Percentiles rank a stretch among this genome's conserved stretches.
These are phyloP conservation scores for Syzygium syzygioides DNA, from an alignment of 441 rosid species.

Conservation along the genomic window DNA sequence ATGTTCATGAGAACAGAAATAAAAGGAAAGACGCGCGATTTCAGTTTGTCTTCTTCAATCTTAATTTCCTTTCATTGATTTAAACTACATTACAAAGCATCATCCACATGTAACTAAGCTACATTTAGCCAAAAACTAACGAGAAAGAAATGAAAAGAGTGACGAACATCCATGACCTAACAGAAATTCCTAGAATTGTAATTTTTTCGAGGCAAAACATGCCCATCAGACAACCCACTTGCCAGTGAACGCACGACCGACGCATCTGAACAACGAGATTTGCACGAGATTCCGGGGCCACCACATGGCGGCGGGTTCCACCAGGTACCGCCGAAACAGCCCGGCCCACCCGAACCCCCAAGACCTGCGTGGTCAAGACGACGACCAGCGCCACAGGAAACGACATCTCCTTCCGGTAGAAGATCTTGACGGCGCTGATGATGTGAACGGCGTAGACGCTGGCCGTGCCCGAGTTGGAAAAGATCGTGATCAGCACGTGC, in stretches of 20 bases:
- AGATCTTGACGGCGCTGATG: constrained; percentile 26
- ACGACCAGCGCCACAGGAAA: constrained; percentile 24
- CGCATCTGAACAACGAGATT: constrained; percentile 35
- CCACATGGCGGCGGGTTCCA: constrained; percentile 47
- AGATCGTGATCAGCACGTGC: constrained; percentile 39
- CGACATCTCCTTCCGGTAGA: constrained; percentile 22
- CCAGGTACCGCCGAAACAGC: constrained; percentile 36
- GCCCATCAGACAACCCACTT: background rate
- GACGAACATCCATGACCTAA: background rate
- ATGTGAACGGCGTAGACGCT: constrained; percentile 33
- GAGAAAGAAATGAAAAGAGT: background rate
- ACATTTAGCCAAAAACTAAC: background rate
- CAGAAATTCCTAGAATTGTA: background rate
- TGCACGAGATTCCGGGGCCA: constrained; percentile 43
- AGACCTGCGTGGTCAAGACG: constrained; percentile 31
- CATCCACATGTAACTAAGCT: too few species aligned
- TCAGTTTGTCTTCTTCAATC: background rate
- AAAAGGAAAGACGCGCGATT: too few species aligned
- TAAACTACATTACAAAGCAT: too few species aligned
- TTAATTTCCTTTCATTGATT: background rate
- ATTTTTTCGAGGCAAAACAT: background rate
- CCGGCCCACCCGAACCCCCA: constrained; percentile 48
- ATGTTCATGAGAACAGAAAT: background rate
- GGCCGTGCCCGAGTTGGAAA: constrained; percentile 32
- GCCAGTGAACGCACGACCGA: background rate